These are phyloP conservation scores for Tetrahymena thermophila DNA, from an alignment of 73 alveolate species.

Conservation along the genomic window DNA sequence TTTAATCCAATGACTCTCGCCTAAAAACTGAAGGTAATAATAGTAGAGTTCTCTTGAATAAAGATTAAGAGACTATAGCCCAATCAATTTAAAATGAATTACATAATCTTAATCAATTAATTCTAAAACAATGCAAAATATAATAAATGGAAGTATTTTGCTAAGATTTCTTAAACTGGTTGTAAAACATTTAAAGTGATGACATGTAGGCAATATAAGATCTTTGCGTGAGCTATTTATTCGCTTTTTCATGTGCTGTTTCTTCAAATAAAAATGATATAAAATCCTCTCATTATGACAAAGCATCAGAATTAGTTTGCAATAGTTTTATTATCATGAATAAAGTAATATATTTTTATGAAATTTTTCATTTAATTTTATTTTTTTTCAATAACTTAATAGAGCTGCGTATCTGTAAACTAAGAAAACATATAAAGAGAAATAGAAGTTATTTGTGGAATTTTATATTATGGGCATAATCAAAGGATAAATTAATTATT, in stretches of 20 bases:
- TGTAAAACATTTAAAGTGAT: background rate
- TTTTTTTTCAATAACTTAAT: background rate
- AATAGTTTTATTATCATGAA: background rate
- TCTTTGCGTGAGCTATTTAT: background rate
- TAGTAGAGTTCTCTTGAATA: background rate
- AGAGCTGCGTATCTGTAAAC: background rate
- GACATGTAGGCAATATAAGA: background rate
- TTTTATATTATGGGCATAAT: background rate
- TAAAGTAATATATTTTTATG: background rate
- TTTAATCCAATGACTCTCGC: background rate
- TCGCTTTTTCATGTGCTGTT: background rate
- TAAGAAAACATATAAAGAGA: background rate
- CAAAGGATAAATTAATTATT: background rate
- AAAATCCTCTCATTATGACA: background rate
- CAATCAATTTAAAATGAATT: background rate
- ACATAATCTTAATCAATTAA: background rate
- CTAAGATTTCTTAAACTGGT: background rate
- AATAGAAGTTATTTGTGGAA: background rate
- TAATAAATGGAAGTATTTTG: background rate
- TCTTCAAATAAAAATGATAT: background rate
- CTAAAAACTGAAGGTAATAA: background rate
- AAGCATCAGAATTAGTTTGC: background rate
- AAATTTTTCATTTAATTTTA: background rate
- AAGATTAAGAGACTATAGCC: background rate
- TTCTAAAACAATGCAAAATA: background rate